Base-by-base conservation (phyloP, 1,139 yeast genomes). In the Hyphopichia wangnamkhiaoensis region DNA sequence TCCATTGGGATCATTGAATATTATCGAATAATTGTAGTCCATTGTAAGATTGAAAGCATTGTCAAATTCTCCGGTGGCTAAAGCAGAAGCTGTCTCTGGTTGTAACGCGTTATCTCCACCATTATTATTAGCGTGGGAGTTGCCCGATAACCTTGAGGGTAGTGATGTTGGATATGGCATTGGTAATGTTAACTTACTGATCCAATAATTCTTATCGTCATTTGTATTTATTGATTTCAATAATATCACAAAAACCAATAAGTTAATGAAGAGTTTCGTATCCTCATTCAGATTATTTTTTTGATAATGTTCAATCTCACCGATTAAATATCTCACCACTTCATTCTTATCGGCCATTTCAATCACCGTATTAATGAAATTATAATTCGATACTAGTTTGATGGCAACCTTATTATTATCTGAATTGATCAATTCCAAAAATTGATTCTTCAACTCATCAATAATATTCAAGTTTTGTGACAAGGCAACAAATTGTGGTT, bases 171-270 rank as follows among this genome's bases (percentile, higher is more conserved):
- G n/a, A n/a, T n/a, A n/a, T n/a, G n/a, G n/a, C n/a, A n/a, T n/a
- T 12, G 14, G 27, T 9, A 4, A n/a, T 16, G 6, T 10, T 4
- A 31, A 14, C 25, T 20, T 24, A 8, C 20, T 24, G 13, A 12
- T 47, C 71, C 70, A 65, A 39, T 50, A 55, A 13, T 48, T 46
- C 40, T 53, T 63, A 30, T 57, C 62, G 2, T 46, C 46, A 2
- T 37, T 34, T 1, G 53, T 45, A 7, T 48, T 43, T 7, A 61
- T 44, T 1, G 58, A 50, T 14, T 47, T 47, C 25, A 49, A 47
- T 5, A 59, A 37, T 12, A 58, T 42, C 12, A 63, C 37, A 33
- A 49, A 65, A 2, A 59, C 41, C 6, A 61, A 46, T 20, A 65
- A 44, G 40, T 63, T 65, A 12, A 66, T 54, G 18, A 60, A 49